Base-by-base conservation (phyloP, 192 early-diverging fungal species). In the Coemansia sp. region DNA sequence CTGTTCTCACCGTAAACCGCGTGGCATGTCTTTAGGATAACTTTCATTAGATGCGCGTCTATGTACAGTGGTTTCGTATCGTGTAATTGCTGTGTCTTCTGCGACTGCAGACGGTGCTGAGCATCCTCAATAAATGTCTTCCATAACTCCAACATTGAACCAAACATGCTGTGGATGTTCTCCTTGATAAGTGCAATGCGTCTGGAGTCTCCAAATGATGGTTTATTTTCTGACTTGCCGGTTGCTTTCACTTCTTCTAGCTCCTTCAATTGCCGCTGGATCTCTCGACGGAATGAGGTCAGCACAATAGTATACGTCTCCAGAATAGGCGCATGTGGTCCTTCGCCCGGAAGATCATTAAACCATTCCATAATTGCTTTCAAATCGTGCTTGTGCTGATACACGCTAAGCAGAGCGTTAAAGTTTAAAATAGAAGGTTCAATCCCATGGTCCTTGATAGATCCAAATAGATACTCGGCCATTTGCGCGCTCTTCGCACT, bases 241-340 rank as follows among this genome's bases (percentile, higher is more conserved):
- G 33, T 30, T 0, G 6, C 46, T 0, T 51, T 27, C 19, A 61
- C 24, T 2, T 39, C 51, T 51, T 51, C 50, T 19, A 74, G 42
- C 29, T 74, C 69, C 1, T 57, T 58, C 4, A 77, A 60, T 20
- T 50, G 46, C 6, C 27, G 17, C 24, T 58, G 51, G 10, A 82
- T 50, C 54, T 82, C 71, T 17, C 80, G 63, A 32, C 80, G 80
- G 33, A 72, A 58, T 42, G 66, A 55, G 20, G 71, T 68, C 23
- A 77, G 8, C n/a, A 77, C 31, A 7, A 71, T 65, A 19, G 80
- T 82, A 42, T 77, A 82, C 21, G 80, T 82, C 21, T 55, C 71
- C 17, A 82, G 68, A 27, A 68, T 56, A 19, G 75, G 74, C 32
- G 80, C 80, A 50, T 22, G 32, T 8, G 67, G 52, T 0, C 80